These are phyloP conservation scores for Rugonectria rugulosa DNA, from an alignment of 2,329 filamentous ascomycete species.

Conservation along the genomic window DNA sequence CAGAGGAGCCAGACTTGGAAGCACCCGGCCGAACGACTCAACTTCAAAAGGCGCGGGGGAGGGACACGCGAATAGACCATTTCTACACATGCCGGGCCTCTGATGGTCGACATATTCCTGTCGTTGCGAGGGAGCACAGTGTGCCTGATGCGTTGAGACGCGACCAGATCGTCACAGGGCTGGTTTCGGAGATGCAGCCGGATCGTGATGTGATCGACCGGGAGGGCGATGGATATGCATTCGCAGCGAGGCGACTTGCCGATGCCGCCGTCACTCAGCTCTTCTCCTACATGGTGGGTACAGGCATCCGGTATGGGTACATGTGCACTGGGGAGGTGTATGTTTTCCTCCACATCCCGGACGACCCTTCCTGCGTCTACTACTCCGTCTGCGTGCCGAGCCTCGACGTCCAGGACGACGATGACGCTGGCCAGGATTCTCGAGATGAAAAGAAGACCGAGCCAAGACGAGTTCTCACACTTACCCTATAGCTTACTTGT, in stretches of 20 bases:
- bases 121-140: slow-evolving; percentile 48
- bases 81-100: slow-evolving; percentile 37
- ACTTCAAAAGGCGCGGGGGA: slow-evolving; percentile 34
- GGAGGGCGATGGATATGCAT: slow-evolving; percentile 39
- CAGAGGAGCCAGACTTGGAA: background rate
- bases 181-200: slow-evolving; percentile 44
- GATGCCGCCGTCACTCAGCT: slow-evolving; percentile 49
- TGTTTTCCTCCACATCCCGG: slow-evolving; percentile 46
- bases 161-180: slow-evolving; percentile 44
- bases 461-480: too few relatives aligned
- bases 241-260: slow-evolving; percentile 40
- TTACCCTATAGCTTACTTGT: too few relatives aligned
- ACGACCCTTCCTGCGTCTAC: slow-evolving; percentile 44
- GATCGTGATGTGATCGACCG: slow-evolving; percentile 44
- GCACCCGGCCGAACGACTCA: background rate
- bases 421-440: too few relatives aligned
- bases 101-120: slow-evolving; percentile 27
- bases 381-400: slow-evolving; percentile 44
- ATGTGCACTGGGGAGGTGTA: slow-evolving; percentile 44
- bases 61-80: slow-evolving; percentile 43
- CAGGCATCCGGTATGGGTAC: slow-evolving; percentile 46
- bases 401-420: slow-evolving; percentile 43
- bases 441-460: too few relatives aligned
- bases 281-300: slow-evolving; percentile 50
- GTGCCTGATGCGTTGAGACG: slow-evolving; percentile 46